A percentile compares a stretch with the other conserved stretches of the same genome.
Conservation (phyloP, 208 protist species). For the Polymyxa betae region DNA sequence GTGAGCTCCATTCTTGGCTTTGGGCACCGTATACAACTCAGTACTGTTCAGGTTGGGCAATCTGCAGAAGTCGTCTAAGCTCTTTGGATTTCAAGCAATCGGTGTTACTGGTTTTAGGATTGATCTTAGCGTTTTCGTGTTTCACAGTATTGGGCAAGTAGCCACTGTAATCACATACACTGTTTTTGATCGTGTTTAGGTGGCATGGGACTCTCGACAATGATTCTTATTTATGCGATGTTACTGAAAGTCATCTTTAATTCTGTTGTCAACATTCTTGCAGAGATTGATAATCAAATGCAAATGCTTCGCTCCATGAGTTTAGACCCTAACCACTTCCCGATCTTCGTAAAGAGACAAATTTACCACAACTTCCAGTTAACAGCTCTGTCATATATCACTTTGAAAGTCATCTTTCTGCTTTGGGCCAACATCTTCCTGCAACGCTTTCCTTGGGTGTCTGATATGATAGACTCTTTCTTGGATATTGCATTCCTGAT, state of each 20-base stretch:
- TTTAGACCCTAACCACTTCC: background rate
- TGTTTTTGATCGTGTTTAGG: background rate
- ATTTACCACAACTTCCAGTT: slow-evolving; percentile 46
- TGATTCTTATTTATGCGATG: slow-evolving; percentile 48
- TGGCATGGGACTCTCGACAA: background rate
- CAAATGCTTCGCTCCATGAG: slow-evolving; percentile 4
- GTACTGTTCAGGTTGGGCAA: background rate
- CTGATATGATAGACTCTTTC: background rate
- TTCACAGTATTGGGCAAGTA: background rate
- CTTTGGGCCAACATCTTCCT: slow-evolving; percentile 48
- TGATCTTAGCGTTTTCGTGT: background rate
- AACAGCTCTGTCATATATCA: slow-evolving; percentile 23
- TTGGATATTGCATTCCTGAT: slow-evolving; percentile 7
- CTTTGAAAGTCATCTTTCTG: slow-evolving; percentile 40
- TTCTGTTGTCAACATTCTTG: background rate
- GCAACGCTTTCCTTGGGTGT: background rate
- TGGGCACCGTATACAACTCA: background rate
- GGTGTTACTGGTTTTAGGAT: background rate
- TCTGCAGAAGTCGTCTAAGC: background rate
- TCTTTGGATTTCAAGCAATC: background rate
- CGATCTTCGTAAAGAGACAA: background rate
- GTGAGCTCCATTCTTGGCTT: background rate
- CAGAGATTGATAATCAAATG: slow-evolving; percentile 11
- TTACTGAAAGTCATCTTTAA: slow-evolving; percentile 31
- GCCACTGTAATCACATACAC: background rate